Evolutionary conservation across 306 rosid species (phyloP), one percentile per base, ranked within the genome.

Genomic region (Luffa acutangula): DNA sequence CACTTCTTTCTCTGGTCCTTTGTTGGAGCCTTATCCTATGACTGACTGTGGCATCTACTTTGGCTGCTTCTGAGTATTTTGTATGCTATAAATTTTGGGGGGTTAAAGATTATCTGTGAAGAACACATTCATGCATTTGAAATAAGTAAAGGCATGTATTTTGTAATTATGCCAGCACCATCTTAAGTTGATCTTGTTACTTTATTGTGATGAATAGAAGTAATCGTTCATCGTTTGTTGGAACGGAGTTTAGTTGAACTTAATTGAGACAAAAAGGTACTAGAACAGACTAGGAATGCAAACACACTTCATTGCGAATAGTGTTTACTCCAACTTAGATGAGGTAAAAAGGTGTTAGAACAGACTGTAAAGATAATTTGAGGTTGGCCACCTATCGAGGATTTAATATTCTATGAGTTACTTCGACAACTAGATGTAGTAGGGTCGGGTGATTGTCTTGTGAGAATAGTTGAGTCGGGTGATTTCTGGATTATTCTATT

Each of bases 401-500:
- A 39, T 39, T 39, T 39, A 39, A 39, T 39, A 39, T 39, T n/a
- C n/a, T n/a, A n/a, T 25, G 31, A 25, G 31, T 25, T 25, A 25
- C 31, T 25, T 25, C 31, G 31, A 25, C 31, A 25, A 25, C 31
- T 25, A 25, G 1, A 25, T 39, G 42, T 39, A 39, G 42, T 3
- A 39, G 42, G 42, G 4, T 39, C 5, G 3, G 4, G 5, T 6
- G 42, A 5, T 39, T 39, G 42, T 39, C 5, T 3, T 3, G 0
- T 39, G 42, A 39, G 5, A 39, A 1, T 49, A 49, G 4, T 49
- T 1, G 54, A 12, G 4, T 15, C 1, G 14, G n/a, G n/a, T n/a
- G 53, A 6, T 63, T 81, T 37, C 71, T 83, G 54, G 17, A 48
- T 57, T 25, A 56, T 80, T 85, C 20, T 52, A 65, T 62, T 62